phyloP scores from a whole-genome alignment of 805 yeast genomes.

The Ogataea henricii region DNA sequence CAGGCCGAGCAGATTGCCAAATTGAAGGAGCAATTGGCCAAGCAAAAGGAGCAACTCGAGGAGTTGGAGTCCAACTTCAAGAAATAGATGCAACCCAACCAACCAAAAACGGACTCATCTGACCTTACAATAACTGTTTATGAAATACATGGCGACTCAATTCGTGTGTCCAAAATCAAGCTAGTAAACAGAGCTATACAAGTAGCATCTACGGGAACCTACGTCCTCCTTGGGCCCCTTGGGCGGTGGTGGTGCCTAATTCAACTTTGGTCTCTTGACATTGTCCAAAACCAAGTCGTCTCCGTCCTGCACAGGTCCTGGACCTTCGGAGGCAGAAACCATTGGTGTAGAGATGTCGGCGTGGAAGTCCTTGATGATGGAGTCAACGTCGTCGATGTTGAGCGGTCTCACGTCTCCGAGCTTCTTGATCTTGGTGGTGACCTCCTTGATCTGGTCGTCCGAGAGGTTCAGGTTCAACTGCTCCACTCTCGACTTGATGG shows the following conservation, averaged over 20 bases:
- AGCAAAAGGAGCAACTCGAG: constrained; percentile 64
- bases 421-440: constrained; percentile 88
- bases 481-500: constrained; percentile 96
- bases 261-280: constrained; percentile 37
- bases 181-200: background rate
- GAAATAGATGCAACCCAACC: no score
- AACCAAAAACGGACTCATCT: background rate
- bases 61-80: constrained; percentile 53
- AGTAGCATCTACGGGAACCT: no score
- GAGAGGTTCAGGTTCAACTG: constrained; percentile 88
- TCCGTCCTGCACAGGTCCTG: constrained; percentile 31
- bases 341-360: constrained; percentile 66
- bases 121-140: constrained; percentile 3
- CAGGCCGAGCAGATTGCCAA: constrained; percentile 84
- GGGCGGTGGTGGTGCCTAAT: constrained; percentile 11
- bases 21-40: constrained; percentile 72
- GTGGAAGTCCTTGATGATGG: constrained; percentile 92
- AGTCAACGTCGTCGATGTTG: constrained; percentile 95
- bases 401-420: constrained; percentile 94
- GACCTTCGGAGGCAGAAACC: constrained; percentile 37
- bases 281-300: constrained; percentile 30
- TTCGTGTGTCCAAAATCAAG: background rate
- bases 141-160: constrained; percentile 1
- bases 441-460: constrained; percentile 94
- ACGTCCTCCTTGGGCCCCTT: no score